Conservation (phyloP, 352 stramenopile genomes). For the Phytophthora chlamydospora region DNA sequence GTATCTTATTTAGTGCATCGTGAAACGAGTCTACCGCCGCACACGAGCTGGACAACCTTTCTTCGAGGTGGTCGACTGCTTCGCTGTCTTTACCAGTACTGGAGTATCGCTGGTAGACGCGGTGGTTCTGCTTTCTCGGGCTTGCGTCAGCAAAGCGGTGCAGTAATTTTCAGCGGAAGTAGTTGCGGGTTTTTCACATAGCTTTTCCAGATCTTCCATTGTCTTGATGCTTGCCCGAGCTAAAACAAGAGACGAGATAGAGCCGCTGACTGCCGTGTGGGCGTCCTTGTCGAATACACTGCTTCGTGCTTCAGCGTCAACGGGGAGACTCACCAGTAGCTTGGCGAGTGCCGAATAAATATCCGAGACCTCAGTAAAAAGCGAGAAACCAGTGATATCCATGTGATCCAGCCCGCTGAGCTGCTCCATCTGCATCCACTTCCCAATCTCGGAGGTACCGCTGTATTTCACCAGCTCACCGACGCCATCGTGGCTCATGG, state of each 20-base stretch:
- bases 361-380: constrained; percentile 36
- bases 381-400: constrained; percentile 40
- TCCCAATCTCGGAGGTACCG: constrained; percentile 30
- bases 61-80: constrained; percentile 2
- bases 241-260: constrained; percentile 10
- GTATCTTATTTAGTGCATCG: no score
- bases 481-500: constrained; percentile 38
- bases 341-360: constrained; percentile 40
- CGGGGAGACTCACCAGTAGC: constrained; percentile 32
- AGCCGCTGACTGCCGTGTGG: not conserved
- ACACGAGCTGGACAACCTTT: not conserved
- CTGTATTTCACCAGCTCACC: constrained; percentile 35
- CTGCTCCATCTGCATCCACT: constrained; percentile 45
- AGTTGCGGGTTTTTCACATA: not conserved
- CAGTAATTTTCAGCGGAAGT: constrained; percentile 7
- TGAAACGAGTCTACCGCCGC: no score
- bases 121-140: not conserved
- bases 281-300: constrained; percentile 2
- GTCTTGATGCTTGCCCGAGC: constrained; percentile 11
- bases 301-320: constrained; percentile 12
- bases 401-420: constrained; percentile 45
- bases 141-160: constrained; percentile 2
- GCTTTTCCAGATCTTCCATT: constrained; percentile 4
- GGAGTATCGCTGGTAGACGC: not conserved
- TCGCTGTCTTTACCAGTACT: not conserved